Conservation (phyloP, 2,329 filamentous ascomycete genomes). For the Xylaria multiplex region DNA sequence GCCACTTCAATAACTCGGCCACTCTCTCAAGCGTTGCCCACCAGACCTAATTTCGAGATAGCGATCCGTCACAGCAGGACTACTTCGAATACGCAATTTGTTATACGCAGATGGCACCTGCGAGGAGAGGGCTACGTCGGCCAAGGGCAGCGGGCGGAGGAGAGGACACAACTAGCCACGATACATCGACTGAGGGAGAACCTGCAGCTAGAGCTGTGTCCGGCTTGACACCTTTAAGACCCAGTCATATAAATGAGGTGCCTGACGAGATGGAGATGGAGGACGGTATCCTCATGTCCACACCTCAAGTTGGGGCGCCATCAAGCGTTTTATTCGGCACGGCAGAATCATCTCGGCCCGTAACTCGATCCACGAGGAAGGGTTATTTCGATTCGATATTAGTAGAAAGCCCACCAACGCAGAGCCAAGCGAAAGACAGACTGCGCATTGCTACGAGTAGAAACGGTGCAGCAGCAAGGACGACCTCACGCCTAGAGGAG, state of each 20-base stretch:
- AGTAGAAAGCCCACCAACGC: slow-evolving; percentile 13
- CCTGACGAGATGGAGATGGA: slow-evolving; percentile 3
- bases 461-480: background rate
- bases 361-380: slow-evolving; percentile 29
- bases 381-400: slow-evolving; percentile 27
- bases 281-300: slow-evolving; percentile 17
- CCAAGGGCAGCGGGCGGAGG: background rate
- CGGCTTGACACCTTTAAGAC: background rate
- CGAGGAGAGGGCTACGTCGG: background rate
- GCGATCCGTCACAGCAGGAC: slow-evolving; percentile 3
- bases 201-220: background rate
- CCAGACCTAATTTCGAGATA: background rate
- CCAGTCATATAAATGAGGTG: background rate
- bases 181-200: background rate
- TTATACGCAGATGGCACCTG: slow-evolving; percentile 19
- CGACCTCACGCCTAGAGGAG: slow-evolving; percentile 38
- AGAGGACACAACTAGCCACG: background rate
- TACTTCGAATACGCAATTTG: background rate
- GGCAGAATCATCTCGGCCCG: slow-evolving; percentile 19
- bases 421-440: slow-evolving; percentile 31
- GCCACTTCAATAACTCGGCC: background rate
- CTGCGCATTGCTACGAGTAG: slow-evolving; percentile 30
- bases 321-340: slow-evolving; percentile 16
- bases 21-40: background rate
- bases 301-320: slow-evolving; percentile 22